A percentile compares a stretch with the other conserved stretches of the same genome.
phyloP scores from a whole-genome alignment of 257 asterid genomes.

The Przewalskia tangutica region DNA sequence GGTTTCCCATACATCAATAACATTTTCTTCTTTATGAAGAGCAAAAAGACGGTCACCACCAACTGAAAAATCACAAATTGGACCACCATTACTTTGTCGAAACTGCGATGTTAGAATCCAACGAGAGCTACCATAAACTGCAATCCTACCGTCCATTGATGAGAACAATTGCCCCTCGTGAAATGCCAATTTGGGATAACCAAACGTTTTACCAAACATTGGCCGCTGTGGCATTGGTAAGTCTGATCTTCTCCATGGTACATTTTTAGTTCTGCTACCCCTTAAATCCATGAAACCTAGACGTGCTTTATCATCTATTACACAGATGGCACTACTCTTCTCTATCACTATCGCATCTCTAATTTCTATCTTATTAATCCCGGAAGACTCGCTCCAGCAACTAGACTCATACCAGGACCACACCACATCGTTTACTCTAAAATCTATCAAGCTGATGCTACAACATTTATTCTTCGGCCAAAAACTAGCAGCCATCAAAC shows the following conservation, averaged over 20 bases:
- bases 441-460: constrained; percentile 59
- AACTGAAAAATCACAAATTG: constrained; percentile 71
- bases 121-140: constrained; percentile 69
- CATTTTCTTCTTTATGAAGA: constrained; percentile 66
- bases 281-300: constrained; percentile 77
- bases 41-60: constrained; percentile 79
- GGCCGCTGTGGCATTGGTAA: no score
- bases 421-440: constrained; percentile 53
- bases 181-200: constrained; percentile 64
- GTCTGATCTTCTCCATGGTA: constrained; percentile 67
- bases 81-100: constrained; percentile 55
- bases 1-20: constrained; percentile 75
- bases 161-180: constrained; percentile 68
- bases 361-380: constrained; percentile 58
- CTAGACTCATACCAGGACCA: no score
- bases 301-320: constrained; percentile 65
- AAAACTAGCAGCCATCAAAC: constrained; percentile 59
- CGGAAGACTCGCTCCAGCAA: no score
- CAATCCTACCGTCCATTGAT: constrained; percentile 59
- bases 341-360: constrained; percentile 76
- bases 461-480: constrained; percentile 68
- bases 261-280: constrained; percentile 22
- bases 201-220: constrained; percentile 24
- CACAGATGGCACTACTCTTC: constrained; percentile 45
- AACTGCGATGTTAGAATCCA: constrained; percentile 65